phyloP scores from a whole-genome alignment of 768 basidiomycete genomes.

The Pleurotus pulmonarius region DNA sequence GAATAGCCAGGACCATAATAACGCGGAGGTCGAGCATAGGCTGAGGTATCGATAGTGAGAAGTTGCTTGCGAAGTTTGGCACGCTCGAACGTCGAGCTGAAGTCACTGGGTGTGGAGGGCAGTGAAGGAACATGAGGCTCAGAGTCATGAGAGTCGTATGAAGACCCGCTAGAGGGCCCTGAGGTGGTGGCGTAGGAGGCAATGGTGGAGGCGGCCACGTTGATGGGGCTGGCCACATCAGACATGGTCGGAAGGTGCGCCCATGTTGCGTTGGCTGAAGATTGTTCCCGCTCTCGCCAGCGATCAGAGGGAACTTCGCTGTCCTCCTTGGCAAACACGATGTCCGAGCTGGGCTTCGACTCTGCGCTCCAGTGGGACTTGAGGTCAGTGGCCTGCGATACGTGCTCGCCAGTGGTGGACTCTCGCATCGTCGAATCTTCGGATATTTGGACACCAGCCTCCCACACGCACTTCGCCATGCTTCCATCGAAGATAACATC shows the following conservation, averaged over 20 bases:
- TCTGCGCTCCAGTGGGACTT: slow-evolving; percentile 63
- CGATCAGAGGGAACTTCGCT: slow-evolving; percentile 32
- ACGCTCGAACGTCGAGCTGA: slow-evolving; percentile 36
- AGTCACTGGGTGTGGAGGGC: slow-evolving; percentile 56
- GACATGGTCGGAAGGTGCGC: slow-evolving; percentile 39
- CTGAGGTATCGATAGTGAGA: slow-evolving; percentile 60
- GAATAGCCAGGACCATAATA: slow-evolving; percentile 44
- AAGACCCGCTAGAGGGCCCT: slow-evolving; percentile 43
- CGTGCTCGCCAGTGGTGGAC: slow-evolving; percentile 31
- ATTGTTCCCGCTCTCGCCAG: slow-evolving; percentile 35
- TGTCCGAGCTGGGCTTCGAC: slow-evolving; percentile 43
- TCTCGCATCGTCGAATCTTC: slow-evolving; percentile 42
- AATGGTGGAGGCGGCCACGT: slow-evolving; percentile 17
- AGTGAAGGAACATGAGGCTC: slow-evolving; percentile 29
- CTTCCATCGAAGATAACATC: slow-evolving; percentile 77
- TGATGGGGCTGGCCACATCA: slow-evolving; percentile 42
- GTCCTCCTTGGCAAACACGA: slow-evolving; percentile 36
- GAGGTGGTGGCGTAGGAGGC: slow-evolving; percentile 45
- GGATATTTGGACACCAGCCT: slow-evolving; percentile 67
- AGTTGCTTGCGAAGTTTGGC: slow-evolving; percentile 31
- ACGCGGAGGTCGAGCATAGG: slow-evolving; percentile 33
- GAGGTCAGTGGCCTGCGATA: slow-evolving; percentile 28
- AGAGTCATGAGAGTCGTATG: slow-evolving; percentile 36
- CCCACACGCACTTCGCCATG: slow-evolving; percentile 77
- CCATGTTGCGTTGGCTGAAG: slow-evolving; percentile 51